Evolutionary conservation across 768 basidiomycete species (phyloP).

Genomic region (Tulasnella sp.): DNA sequence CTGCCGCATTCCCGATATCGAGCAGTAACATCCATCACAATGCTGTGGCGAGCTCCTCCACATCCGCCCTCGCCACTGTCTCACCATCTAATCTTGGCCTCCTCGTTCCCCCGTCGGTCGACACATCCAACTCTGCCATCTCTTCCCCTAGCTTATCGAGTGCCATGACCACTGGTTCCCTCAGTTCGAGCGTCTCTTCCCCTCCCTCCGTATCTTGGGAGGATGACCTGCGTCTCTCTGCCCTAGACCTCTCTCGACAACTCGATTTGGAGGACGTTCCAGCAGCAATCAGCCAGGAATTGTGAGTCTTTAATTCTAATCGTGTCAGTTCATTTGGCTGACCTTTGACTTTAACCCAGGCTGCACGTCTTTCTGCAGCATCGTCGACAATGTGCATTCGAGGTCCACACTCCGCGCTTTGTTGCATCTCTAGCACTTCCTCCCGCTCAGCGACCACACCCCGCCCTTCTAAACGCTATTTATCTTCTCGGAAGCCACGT

Average conservation of each 20-base stretch:
- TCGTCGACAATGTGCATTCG: constrained; percentile 52
- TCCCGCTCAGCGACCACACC: constrained; percentile 50
- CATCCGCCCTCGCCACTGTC: not conserved
- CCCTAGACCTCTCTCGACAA: constrained; percentile 1
- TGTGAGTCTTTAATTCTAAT: constrained; percentile 18
- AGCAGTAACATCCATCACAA: not conserved
- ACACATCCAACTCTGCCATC: not conserved
- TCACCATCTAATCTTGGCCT: not conserved
- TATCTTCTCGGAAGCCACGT: constrained; percentile 78
- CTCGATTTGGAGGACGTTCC: constrained; percentile 18
- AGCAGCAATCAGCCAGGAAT: constrained; percentile 14
- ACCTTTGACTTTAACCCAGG: constrained; percentile 30
- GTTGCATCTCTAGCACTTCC: constrained; percentile 45
- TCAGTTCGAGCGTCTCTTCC: not conserved
- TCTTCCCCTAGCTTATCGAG: not conserved
- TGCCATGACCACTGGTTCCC: not conserved
- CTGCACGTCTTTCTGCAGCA: constrained; percentile 60
- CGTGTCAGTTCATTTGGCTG: constrained; percentile 8
- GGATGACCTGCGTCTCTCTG: constrained; percentile 1
- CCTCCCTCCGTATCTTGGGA: constrained; percentile 8
- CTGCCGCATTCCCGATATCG: too few relatives aligned
- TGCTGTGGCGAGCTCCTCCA: not conserved
- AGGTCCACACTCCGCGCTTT: constrained; percentile 56
- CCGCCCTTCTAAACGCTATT: constrained; percentile 64
- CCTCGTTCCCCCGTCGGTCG: not conserved